phyloP scores from a whole-genome alignment of 108 stramenopile species.

The Fistulifera pelliculosa region DNA sequence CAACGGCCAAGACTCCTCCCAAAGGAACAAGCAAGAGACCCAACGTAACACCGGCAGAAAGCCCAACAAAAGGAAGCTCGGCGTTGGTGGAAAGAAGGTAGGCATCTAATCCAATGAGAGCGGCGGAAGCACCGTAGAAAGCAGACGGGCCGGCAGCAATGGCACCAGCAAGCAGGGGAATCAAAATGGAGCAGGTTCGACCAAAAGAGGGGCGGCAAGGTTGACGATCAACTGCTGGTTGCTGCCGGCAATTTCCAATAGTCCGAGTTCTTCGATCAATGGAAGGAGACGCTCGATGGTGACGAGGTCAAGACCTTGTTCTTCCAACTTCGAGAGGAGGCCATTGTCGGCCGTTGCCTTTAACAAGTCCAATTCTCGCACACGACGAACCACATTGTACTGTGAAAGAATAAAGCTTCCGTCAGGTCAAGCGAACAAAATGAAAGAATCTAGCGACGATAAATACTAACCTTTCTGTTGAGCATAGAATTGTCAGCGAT shows the following conservation, averaged over 20 bases:
- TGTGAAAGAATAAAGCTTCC: conserved; percentile 12
- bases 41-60: conserved; percentile 43
- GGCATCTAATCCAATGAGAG: conserved; percentile 38
- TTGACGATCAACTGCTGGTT: conserved; percentile 84
- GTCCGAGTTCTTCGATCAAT: conserved; percentile 51
- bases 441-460: background rate
- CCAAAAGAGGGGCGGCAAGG: conserved; percentile 57
- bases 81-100: conserved; percentile 44
- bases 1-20: conserved; percentile 45
- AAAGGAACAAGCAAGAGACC: conserved; percentile 69
- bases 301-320: conserved; percentile 63
- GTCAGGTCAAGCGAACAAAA: background rate
- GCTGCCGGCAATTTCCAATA: conserved; percentile 63
- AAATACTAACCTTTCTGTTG: conserved; percentile 66
- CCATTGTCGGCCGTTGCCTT: conserved; percentile 71
- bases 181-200: conserved; percentile 75
- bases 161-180: conserved; percentile 70
- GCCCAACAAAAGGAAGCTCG: conserved; percentile 71
- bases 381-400: conserved; percentile 76
- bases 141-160: conserved; percentile 65
- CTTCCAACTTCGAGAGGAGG: conserved; percentile 72
- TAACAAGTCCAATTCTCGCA: conserved; percentile 77
- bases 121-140: conserved; percentile 57
- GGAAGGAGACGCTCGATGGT: conserved; percentile 69
- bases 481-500: conserved; percentile 62